Evolutionary conservation across 371 early-diverging fungal species (phyloP).

Genomic region (Gilbertella persicaria): DNA sequence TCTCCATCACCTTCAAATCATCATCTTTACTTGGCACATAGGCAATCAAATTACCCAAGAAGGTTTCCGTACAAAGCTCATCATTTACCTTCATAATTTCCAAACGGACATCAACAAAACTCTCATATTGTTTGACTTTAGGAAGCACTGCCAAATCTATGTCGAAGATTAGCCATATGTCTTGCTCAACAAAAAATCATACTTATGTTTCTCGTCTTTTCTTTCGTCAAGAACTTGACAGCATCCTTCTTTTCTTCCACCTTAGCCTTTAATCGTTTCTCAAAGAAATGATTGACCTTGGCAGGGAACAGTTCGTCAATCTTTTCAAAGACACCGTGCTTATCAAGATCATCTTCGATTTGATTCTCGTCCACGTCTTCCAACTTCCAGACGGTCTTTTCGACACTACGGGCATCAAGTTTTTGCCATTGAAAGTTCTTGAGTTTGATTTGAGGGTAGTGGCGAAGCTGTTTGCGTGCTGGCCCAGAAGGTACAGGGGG

Average conservation of each 20-base stretch:
- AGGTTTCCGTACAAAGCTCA: conserved; percentile 44
- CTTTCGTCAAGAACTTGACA: conserved; percentile 40
- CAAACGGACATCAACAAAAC: conserved; percentile 38
- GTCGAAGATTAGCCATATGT: background rate
- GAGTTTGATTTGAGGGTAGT: conserved; percentile 47
- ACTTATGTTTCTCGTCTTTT: conserved; percentile 45
- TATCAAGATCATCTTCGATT: conserved; percentile 37
- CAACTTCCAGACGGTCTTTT: conserved; percentile 44
- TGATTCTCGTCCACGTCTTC: conserved; percentile 36
- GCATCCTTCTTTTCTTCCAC: conserved; percentile 42
- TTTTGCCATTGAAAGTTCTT: conserved; percentile 53
- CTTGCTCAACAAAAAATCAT: too few relatives aligned
- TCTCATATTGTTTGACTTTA: conserved; percentile 26
- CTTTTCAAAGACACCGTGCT: conserved; percentile 37
- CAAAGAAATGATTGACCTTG: conserved; percentile 41
- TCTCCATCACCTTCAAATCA: conserved; percentile 45
- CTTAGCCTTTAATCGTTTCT: conserved; percentile 34
- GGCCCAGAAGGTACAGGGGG: conserved; percentile 31
- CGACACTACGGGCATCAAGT: conserved; percentile 35
- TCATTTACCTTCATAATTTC: conserved; percentile 42
- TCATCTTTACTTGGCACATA: conserved; percentile 47
- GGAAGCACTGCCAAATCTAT: conserved; percentile 48
- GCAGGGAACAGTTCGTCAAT: conserved; percentile 46
- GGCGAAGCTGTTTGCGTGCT: conserved; percentile 39
- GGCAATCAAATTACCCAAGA: conserved; percentile 47